phyloP scores from a whole-genome alignment of 2,329 filamentous ascomycete species.

The Macrophomina phaseolina region DNA sequence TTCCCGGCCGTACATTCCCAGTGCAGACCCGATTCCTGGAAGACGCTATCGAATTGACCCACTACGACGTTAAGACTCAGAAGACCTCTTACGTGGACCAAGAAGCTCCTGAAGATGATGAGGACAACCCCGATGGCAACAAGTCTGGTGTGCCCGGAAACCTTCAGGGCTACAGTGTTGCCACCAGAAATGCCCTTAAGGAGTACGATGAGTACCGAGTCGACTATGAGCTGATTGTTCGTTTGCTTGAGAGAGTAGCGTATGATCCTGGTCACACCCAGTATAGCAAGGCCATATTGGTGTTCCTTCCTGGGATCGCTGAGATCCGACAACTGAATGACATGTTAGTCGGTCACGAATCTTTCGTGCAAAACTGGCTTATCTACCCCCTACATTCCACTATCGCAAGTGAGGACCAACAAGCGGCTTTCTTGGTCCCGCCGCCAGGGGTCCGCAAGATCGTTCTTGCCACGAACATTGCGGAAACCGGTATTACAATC shows the following conservation, averaged over 20 bases:
- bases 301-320: slow-evolving; percentile 93
- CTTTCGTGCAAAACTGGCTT: slow-evolving; percentile 79
- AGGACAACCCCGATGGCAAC: slow-evolving; percentile 54
- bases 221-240: slow-evolving; percentile 84
- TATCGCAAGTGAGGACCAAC: slow-evolving; percentile 95
- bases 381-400: slow-evolving; percentile 91
- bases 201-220: slow-evolving; percentile 91
- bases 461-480: slow-evolving; percentile 96
- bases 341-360: slow-evolving; percentile 75
- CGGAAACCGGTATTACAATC: slow-evolving; percentile 97
- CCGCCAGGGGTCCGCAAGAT: slow-evolving; percentile 86
- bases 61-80: slow-evolving; percentile 59
- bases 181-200: slow-evolving; percentile 75
- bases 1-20: slow-evolving; percentile 92
- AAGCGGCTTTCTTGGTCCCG: slow-evolving; percentile 86
- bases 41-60: slow-evolving; percentile 87
- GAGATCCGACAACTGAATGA: slow-evolving; percentile 91
- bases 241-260: slow-evolving; percentile 78
- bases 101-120: slow-evolving; percentile 51
- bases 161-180: slow-evolving; percentile 74
- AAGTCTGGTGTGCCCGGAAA: slow-evolving; percentile 62
- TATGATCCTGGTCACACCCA: slow-evolving; percentile 66
- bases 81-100: slow-evolving; percentile 49
- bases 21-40: slow-evolving; percentile 88
- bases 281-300: slow-evolving; percentile 89